Evolutionary conservation across 2,329 filamentous ascomycete species (phyloP).

Genomic region (Xylariomycetidae sp.): DNA sequence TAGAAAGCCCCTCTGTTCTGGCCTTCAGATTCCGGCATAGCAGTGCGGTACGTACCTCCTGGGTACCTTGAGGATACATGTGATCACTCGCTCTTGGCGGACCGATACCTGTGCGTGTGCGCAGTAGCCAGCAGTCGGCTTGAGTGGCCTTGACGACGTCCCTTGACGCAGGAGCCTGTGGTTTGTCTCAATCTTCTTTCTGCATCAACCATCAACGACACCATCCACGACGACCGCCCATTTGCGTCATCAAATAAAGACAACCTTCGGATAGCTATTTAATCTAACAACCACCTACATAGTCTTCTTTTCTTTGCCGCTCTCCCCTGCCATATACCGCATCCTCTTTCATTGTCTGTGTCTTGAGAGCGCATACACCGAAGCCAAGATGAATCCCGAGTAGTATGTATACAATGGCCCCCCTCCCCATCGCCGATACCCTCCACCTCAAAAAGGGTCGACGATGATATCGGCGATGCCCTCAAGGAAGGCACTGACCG

Average conservation of each 20-base stretch:
- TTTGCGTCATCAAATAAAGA: slow-evolving; percentile 2
- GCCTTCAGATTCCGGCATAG: too few species aligned
- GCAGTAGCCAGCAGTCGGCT: background rate
- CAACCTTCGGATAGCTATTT: too few species aligned
- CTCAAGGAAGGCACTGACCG: too few species aligned
- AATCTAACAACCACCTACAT: background rate
- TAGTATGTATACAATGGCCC: slow-evolving; percentile 68
- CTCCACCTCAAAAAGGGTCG: too few species aligned
- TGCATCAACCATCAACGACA: slow-evolving; percentile 22
- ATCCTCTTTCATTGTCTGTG: slow-evolving; percentile 1
- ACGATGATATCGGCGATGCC: too few species aligned
- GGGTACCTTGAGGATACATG: too few species aligned
- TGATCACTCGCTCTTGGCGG: too few species aligned
- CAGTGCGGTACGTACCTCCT: too few species aligned
- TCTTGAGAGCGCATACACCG: slow-evolving; percentile 17
- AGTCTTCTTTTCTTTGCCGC: slow-evolving; percentile 1
- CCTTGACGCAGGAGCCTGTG: slow-evolving; percentile 24
- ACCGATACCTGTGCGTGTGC: too few species aligned
- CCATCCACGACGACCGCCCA: slow-evolving; percentile 9
- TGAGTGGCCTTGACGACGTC: slow-evolving; percentile 20
- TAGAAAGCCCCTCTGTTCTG: too few species aligned
- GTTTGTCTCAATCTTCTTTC: slow-evolving; percentile 27
- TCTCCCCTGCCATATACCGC: slow-evolving; percentile 8
- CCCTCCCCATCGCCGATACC: slow-evolving; percentile 7
- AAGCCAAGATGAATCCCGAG: slow-evolving; percentile 82